Evolutionary conservation across 139 green algal species (phyloP).

Genomic region (Chlamydomonas incerta): DNA sequence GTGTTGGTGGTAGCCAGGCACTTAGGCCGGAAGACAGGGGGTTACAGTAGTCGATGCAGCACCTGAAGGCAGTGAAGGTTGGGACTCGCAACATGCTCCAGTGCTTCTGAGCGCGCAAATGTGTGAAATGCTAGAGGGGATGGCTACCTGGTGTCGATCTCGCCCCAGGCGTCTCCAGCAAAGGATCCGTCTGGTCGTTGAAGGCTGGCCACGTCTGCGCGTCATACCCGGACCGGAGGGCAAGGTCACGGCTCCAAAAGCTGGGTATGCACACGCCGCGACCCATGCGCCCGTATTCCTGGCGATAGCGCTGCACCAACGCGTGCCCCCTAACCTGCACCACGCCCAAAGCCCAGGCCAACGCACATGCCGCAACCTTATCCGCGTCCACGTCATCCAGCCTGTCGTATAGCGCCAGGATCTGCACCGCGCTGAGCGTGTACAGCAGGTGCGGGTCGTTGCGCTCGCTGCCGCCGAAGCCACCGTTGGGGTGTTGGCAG

Average conservation of each 20-base stretch:
- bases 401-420: conserved; percentile 89
- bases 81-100: too few relatives aligned
- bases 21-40: too few relatives aligned
- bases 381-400: conserved; percentile 84
- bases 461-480: conserved; percentile 87
- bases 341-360: too few relatives aligned
- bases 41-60: too few relatives aligned
- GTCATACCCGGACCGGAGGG: not conserved
- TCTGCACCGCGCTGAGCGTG: conserved; percentile 96
- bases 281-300: too few relatives aligned
- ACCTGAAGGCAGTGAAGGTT: too few relatives aligned
- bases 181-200: conserved; percentile 96
- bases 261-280: not conserved
- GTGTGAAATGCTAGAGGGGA: too few relatives aligned
- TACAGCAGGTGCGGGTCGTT: conserved; percentile 98
- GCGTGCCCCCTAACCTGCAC: too few relatives aligned
- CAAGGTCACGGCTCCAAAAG: too few relatives aligned
- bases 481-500: conserved; percentile 78
- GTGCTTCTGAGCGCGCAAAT: too few relatives aligned
- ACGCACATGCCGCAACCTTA: conserved; percentile 76
- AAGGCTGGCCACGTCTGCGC: conserved; percentile 79
- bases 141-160: conserved; percentile 92
- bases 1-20: too few relatives aligned
- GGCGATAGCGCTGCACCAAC: too few relatives aligned
- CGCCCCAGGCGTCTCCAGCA: conserved; percentile 93